A percentile compares a stretch with the other conserved stretches of the same genome.
phyloP scores from a whole-genome alignment of 805 yeast genomes.

The Wickerhamiella bombiphila region DNA sequence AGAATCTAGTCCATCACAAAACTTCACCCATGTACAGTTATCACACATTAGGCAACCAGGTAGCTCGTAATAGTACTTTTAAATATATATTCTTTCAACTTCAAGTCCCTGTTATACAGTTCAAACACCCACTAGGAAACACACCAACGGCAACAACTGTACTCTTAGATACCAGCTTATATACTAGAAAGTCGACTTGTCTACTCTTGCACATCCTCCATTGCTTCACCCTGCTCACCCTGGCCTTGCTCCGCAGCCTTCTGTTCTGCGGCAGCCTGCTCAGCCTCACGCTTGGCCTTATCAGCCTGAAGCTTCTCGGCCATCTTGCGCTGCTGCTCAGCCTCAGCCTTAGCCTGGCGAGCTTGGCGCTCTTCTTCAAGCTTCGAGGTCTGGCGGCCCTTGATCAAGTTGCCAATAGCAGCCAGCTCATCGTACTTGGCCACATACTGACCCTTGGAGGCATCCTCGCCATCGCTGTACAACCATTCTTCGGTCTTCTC shows the following conservation, averaged over 20 bases:
- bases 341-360: constrained; percentile 72
- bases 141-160: too few relatives aligned
- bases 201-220: not conserved
- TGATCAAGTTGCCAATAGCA: constrained; percentile 82
- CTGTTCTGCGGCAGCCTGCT: constrained; percentile 23
- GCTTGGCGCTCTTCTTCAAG: constrained; percentile 93
- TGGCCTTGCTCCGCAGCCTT: constrained; percentile 22
- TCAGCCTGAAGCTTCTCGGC: constrained; percentile 74
- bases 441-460: constrained; percentile 90
- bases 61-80: too few relatives aligned
- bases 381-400: constrained; percentile 86
- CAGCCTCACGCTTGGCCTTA: constrained; percentile 42
- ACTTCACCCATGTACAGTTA: too few relatives aligned
- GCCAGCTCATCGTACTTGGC: constrained; percentile 97
- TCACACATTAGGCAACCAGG: too few relatives aligned
- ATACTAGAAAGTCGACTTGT: not conserved
- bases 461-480: constrained; percentile 92
- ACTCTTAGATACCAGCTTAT: too few relatives aligned
- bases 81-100: too few relatives aligned
- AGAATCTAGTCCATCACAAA: too few relatives aligned
- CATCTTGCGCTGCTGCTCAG: constrained; percentile 65
- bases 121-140: too few relatives aligned
- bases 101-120: too few relatives aligned
- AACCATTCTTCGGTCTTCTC: constrained; percentile 93
- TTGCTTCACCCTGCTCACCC: not conserved